Evolutionary conservation across 192 early-diverging fungal species (phyloP).

Genomic region (Rhizophagus prolifer): DNA sequence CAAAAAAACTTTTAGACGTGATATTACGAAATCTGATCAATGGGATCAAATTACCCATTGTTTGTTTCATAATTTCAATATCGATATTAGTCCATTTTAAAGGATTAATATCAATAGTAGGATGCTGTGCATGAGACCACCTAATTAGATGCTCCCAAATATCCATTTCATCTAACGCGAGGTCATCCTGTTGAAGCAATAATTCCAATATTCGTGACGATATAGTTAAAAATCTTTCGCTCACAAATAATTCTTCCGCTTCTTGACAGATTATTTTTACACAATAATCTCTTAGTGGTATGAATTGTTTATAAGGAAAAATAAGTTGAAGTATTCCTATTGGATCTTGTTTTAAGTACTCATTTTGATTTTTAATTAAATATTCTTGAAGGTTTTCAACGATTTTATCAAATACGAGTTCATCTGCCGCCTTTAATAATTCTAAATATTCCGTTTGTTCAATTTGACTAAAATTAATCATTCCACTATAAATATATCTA

Average conservation of each 20-base stretch:
- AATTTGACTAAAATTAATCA: neutral
- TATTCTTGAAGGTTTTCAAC: neutral
- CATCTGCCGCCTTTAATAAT: neutral
- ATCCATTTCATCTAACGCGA: neutral
- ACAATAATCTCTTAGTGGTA: neutral
- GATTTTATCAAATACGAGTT: neutral
- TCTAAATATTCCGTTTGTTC: neutral
- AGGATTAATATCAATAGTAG: neutral
- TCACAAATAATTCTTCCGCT: neutral
- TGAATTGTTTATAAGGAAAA: neutral
- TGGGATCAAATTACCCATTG: neutral
- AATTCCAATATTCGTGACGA: neutral
- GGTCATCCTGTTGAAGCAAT: neutral
- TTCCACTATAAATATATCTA: neutral
- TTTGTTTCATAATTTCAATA: neutral
- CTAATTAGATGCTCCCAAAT: neutral
- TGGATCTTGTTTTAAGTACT: neutral
- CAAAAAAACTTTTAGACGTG: neutral
- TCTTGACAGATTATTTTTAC: neutral
- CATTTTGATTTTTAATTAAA: neutral
- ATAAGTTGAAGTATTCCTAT: neutral
- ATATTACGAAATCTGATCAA: neutral
- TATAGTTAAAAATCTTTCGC: neutral
- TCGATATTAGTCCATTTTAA: neutral
- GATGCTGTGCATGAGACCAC: neutral